Evolutionary conservation across 305 asterid species (phyloP).

Genomic region (Andrographis paniculata): DNA sequence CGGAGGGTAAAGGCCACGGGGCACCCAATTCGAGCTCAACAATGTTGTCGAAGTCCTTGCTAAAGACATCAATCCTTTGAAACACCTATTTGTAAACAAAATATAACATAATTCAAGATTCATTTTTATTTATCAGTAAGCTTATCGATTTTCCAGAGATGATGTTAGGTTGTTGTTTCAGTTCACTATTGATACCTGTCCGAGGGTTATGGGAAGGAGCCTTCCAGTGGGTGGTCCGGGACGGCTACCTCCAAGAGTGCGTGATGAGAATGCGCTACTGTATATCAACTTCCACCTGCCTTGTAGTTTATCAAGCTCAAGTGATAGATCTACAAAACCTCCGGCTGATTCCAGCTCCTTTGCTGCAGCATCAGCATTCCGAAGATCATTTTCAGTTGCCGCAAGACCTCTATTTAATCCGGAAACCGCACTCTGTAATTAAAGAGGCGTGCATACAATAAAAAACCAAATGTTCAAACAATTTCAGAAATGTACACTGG

Average conservation of each 20-base stretch:
- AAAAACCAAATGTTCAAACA: no score
- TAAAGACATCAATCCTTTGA: slow-evolving; percentile 80
- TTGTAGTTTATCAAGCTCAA: slow-evolving; percentile 67
- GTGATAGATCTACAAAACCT: slow-evolving; percentile 54
- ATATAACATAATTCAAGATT: not conserved
- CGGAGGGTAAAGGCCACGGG: slow-evolving; percentile 90
- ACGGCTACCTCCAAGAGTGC: slow-evolving; percentile 93
- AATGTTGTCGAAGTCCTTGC: slow-evolving; percentile 87
- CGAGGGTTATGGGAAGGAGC: slow-evolving; percentile 91
- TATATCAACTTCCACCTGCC: slow-evolving; percentile 90
- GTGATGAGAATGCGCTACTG: slow-evolving; percentile 89
- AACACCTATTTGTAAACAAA: slow-evolving; percentile 45
- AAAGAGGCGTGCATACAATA: no score
- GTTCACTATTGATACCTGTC: slow-evolving; percentile 41
- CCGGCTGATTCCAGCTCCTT: slow-evolving; percentile 70
- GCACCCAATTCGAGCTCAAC: slow-evolving; percentile 82
- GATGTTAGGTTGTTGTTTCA: no score
- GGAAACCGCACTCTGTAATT: slow-evolving; percentile 72
- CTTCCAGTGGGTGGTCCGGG: slow-evolving; percentile 94
- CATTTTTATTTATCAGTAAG: no score
- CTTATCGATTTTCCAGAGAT: no score
- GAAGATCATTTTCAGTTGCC: slow-evolving; percentile 67
- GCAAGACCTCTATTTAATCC: slow-evolving; percentile 97
- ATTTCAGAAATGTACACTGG: no score
- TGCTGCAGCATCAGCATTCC: slow-evolving; percentile 72